A percentile compares a stretch with the other conserved stretches of the same genome.
These are phyloP conservation scores for Nannochloropsis salina DNA, from an alignment of 108 stramenopile species.

Conservation along the genomic window DNA sequence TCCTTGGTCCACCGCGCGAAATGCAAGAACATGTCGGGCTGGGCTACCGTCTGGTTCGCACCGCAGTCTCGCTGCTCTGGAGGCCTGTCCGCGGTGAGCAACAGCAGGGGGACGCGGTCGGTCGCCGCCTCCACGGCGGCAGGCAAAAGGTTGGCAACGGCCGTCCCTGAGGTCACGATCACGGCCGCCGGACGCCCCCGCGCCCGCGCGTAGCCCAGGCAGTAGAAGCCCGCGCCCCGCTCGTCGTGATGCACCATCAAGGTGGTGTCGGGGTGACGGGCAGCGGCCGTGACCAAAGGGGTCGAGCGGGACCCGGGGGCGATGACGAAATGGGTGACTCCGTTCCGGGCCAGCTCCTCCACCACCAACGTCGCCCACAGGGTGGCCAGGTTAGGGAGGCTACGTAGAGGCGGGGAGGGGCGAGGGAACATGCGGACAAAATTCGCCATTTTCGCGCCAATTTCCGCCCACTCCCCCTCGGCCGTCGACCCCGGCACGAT, in stretches of 20 bases:
- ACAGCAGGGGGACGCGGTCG: slow-evolving; percentile 70
- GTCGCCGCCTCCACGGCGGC: slow-evolving; percentile 70
- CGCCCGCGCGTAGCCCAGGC: slow-evolving; percentile 66
- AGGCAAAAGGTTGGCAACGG: slow-evolving; percentile 82
- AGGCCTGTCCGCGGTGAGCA: slow-evolving; percentile 85
- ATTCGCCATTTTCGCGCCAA: slow-evolving; percentile 34
- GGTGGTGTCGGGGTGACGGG: slow-evolving; percentile 38
- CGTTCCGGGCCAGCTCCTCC: slow-evolving; percentile 76
- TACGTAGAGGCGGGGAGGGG: slow-evolving; percentile 12
- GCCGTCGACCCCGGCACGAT: slow-evolving; percentile 46
- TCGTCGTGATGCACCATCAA: slow-evolving; percentile 78
- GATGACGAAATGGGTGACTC: slow-evolving; percentile 71
- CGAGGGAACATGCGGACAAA: slow-evolving; percentile 34
- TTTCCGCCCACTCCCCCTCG: slow-evolving; percentile 38
- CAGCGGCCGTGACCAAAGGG: slow-evolving; percentile 72
- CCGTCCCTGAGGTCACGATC: slow-evolving; percentile 81
- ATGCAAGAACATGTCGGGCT: slow-evolving; percentile 61
- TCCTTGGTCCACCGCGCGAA: slow-evolving; percentile 79
- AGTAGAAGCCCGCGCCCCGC: slow-evolving; percentile 82
- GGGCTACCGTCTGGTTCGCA: slow-evolving; percentile 80
- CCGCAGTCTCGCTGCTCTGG: slow-evolving; percentile 77
- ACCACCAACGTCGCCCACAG: slow-evolving; percentile 79
- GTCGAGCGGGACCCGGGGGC: slow-evolving; percentile 86
- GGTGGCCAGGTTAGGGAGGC: slow-evolving; percentile 62
- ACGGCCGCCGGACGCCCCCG: slow-evolving; percentile 70